Percentiles rank a stretch among this genome's conserved stretches.
Conservation (phyloP, 2,329 filamentous ascomycete genomes). For the Aspergillus tamarii region DNA sequence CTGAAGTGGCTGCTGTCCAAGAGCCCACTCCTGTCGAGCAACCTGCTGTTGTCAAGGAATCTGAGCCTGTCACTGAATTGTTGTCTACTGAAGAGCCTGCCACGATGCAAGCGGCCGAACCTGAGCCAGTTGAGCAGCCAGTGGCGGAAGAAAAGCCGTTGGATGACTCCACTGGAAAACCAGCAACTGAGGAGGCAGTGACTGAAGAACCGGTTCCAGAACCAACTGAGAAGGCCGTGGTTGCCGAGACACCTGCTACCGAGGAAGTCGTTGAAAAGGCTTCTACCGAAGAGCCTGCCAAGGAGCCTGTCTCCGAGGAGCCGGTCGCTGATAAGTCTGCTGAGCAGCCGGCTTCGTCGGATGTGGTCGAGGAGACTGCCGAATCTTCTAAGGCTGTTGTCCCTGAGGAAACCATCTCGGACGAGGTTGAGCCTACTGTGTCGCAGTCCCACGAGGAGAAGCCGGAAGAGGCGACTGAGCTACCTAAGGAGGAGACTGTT, state of each 20-base stretch:
- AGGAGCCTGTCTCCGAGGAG: conserved; percentile 15
- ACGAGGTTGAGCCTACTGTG: conserved; percentile 11
- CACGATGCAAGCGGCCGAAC: not conserved
- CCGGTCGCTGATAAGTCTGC: conserved; percentile 10
- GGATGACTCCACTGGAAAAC: conserved; percentile 4
- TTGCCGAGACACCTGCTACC: conserved; percentile 12
- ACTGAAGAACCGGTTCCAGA: conserved; percentile 4
- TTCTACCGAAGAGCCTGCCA: conserved; percentile 11
- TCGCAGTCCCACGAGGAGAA: conserved; percentile 4
- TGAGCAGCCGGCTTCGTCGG: conserved; percentile 8
- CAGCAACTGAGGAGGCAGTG: conserved; percentile 9
- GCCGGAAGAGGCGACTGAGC: not conserved
- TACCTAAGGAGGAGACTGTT: conserved; percentile 5
- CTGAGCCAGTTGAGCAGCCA: not conserved
- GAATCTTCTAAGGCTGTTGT: conserved; percentile 9
- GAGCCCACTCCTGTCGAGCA: not conserved
- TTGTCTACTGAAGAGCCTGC: conserved; percentile 15
- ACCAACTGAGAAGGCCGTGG: not conserved
- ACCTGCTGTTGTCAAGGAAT: not conserved
- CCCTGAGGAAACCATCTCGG: conserved; percentile 10
- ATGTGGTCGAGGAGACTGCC: not conserved
- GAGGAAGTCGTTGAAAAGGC: conserved; percentile 20
- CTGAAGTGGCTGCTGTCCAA: not conserved
- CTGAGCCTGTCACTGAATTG: too few species aligned
- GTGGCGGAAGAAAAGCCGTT: conserved; percentile 7